Evolutionary conservation across 1,139 yeast genomes (phyloP).

Genomic region (Debaryomyces sp.): DNA sequence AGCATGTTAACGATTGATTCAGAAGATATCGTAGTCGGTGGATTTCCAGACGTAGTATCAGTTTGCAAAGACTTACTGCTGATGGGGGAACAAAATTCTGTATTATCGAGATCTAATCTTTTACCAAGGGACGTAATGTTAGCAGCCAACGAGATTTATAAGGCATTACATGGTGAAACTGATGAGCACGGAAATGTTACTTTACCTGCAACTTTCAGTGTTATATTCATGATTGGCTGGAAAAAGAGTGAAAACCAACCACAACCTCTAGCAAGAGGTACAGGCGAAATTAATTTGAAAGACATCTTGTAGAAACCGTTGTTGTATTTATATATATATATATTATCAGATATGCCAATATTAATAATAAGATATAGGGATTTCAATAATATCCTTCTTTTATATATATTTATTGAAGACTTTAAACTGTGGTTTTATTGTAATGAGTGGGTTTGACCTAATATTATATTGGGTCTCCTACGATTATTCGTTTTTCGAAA

Average conservation of each 20-base stretch:
- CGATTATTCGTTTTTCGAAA: no score
- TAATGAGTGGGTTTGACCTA: no score
- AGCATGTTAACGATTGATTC: slow-evolving; percentile 81
- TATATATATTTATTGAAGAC: background rate
- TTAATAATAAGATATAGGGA: background rate
- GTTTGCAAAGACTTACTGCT: slow-evolving; percentile 71
- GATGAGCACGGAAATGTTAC: slow-evolving; percentile 45
- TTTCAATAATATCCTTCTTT: background rate
- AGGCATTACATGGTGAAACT: slow-evolving; percentile 68
- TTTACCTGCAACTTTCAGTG: slow-evolving; percentile 67
- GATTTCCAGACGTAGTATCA: slow-evolving; percentile 74
- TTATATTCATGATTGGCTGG: slow-evolving; percentile 90
- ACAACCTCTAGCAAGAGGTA: slow-evolving; percentile 71
- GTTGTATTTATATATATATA: background rate
- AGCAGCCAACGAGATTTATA: slow-evolving; percentile 78
- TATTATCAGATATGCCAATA: background rate
- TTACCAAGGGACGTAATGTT: slow-evolving; percentile 67
- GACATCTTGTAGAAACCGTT: slow-evolving; percentile 47
- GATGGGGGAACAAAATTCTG: slow-evolving; percentile 87
- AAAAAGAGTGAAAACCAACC: slow-evolving; percentile 72
- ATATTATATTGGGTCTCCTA: no score
- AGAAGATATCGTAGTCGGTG: slow-evolving; percentile 76
- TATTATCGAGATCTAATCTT: slow-evolving; percentile 54
- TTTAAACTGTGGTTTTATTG: background rate
- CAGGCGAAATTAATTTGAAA: slow-evolving; percentile 67